These are phyloP conservation scores for Coprinopsis cinerea DNA, from an alignment of 768 basidiomycete genomes.

Conservation along the genomic window DNA sequence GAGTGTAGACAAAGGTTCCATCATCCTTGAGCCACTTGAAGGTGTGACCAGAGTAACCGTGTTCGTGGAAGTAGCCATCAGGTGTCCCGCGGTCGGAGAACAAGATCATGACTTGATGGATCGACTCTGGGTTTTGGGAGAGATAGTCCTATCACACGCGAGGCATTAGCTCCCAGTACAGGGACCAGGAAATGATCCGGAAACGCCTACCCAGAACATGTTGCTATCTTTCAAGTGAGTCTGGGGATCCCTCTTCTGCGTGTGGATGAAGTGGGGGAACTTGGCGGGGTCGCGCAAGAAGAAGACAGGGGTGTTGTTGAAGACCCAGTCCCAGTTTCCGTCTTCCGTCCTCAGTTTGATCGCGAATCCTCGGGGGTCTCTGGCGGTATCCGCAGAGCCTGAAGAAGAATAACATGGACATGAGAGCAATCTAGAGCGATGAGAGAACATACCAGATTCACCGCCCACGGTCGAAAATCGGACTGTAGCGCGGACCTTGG, in stretches of 20 bases:
- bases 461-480: constrained; percentile 96
- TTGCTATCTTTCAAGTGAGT: constrained; percentile 87
- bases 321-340: constrained; percentile 90
- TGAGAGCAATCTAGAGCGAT: too few relatives aligned
- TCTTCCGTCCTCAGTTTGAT: constrained; percentile 84
- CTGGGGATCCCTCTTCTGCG: constrained; percentile 86
- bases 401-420: too few relatives aligned
- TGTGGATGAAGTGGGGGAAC: constrained; percentile 94
- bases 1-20: constrained; percentile 80
- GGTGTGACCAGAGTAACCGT: constrained; percentile 93
- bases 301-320: constrained; percentile 92
- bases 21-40: constrained; percentile 84
- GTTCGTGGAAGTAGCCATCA: constrained; percentile 78
- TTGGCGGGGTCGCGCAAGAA: constrained; percentile 83
- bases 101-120: constrained; percentile 84
- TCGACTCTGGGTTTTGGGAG: constrained; percentile 82
- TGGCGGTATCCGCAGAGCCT: constrained; percentile 89
- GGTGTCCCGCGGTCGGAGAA: constrained; percentile 96
- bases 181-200: background rate
- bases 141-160: constrained; percentile 76
- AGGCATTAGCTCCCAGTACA: background rate
- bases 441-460: constrained; percentile 73
- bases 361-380: constrained; percentile 92
- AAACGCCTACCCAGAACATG: constrained; percentile 65
- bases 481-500: constrained; percentile 66